Evolutionary conservation across 2,329 filamentous ascomycete species (phyloP).

Genomic region (Metarhizium humberi): DNA sequence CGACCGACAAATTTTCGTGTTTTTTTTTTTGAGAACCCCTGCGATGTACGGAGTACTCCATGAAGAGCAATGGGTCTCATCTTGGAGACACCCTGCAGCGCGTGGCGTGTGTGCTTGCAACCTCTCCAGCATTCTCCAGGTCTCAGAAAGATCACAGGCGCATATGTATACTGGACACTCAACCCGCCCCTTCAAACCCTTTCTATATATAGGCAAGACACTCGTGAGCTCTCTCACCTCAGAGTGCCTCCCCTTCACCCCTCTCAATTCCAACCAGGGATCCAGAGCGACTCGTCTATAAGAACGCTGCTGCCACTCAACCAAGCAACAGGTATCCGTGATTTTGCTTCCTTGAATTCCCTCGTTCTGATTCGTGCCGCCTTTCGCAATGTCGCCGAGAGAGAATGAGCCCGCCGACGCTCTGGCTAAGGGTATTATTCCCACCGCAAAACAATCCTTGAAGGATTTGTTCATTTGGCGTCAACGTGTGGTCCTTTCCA

Average conservation of each 20-base stretch:
- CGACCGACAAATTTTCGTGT: neutral
- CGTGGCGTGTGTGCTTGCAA: neutral
- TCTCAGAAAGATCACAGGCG: neutral
- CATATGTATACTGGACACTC: neutral
- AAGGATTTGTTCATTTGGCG: conserved; percentile 64
- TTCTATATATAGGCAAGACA: neutral
- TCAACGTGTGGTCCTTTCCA: conserved; percentile 59
- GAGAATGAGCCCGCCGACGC: conserved; percentile 50
- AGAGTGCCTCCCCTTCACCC: neutral
- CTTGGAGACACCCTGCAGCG: neutral
- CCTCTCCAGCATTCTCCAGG: neutral
- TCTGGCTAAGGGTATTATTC: conserved; percentile 53
- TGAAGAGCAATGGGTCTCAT: neutral
- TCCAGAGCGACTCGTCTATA: neutral
- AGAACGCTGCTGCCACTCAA: neutral
- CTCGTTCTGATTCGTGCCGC: neutral
- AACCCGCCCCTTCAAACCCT: neutral
- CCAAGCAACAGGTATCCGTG: neutral
- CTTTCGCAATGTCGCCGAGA: conserved; percentile 1
- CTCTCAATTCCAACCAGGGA: neutral
- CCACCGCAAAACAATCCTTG: conserved; percentile 55
- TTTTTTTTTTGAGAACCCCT: neutral
- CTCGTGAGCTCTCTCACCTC: neutral
- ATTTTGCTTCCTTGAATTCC: neutral
- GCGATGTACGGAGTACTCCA: neutral